Evolutionary conservation across 1,139 yeast genomes (phyloP).

Genomic region (Ogataea hybrid): DNA sequence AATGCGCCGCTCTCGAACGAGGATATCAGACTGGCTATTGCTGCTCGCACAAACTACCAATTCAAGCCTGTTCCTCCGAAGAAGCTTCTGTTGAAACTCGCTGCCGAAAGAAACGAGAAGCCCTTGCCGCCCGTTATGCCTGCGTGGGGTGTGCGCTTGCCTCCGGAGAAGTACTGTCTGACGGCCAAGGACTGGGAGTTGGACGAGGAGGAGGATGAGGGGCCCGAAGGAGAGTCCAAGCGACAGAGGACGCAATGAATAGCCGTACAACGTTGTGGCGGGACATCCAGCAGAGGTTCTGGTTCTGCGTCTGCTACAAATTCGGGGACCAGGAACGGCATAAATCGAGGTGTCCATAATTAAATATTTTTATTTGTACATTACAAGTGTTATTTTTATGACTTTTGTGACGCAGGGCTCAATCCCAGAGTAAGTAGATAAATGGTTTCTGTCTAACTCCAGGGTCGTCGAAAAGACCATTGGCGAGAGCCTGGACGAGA

Average conservation of each 20-base stretch:
- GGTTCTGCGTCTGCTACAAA: too few relatives aligned
- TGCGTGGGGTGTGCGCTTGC: slow-evolving; percentile 88
- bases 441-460: not conserved
- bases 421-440: slow-evolving; percentile 43
- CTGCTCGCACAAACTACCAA: slow-evolving; percentile 90
- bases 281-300: too few relatives aligned
- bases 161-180: slow-evolving; percentile 95
- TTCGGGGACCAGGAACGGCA: too few relatives aligned
- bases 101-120: slow-evolving; percentile 86
- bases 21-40: slow-evolving; percentile 88
- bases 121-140: slow-evolving; percentile 92
- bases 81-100: slow-evolving; percentile 84
- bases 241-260: not conserved
- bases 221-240: slow-evolving; percentile 1
- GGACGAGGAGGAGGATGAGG: slow-evolving; percentile 40
- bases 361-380: slow-evolving; percentile 3
- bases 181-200: slow-evolving; percentile 77
- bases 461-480: slow-evolving; percentile 50
- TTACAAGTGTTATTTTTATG: slow-evolving; percentile 21
- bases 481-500: slow-evolving; percentile 50
- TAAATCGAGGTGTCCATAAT: too few relatives aligned
- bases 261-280: too few relatives aligned
- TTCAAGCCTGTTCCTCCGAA: slow-evolving; percentile 94
- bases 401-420: slow-evolving; percentile 44
- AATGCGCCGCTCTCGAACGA: slow-evolving; percentile 69